These are phyloP conservation scores for Lepidium didymum DNA, from an alignment of 345 rosid genomes.

Conservation along the genomic window DNA sequence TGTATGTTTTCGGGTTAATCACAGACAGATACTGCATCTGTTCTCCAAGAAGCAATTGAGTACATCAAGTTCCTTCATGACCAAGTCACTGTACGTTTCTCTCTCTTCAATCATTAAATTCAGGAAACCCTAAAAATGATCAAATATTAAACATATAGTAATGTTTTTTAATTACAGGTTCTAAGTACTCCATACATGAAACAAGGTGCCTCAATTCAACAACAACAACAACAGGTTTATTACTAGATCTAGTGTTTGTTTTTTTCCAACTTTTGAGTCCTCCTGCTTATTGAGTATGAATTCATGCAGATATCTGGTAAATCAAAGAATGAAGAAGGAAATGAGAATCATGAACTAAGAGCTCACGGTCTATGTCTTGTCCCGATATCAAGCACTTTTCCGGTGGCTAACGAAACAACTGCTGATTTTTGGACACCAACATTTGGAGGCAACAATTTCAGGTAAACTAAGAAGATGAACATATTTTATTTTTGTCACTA, in stretches of 20 bases:
- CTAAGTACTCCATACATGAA: conserved; percentile 79
- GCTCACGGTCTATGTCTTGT: conserved; percentile 81
- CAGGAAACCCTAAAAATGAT: conserved; percentile 5
- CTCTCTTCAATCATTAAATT: neutral
- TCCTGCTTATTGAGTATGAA: neutral
- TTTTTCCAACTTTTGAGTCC: neutral
- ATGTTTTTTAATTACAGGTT: conserved; percentile 40
- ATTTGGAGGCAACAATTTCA: conserved; percentile 53
- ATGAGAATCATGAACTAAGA: conserved; percentile 50
- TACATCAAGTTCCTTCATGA: conserved; percentile 85
- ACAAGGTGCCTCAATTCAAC: conserved; percentile 52
- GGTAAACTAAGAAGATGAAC: conserved; percentile 15
- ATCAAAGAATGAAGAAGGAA: conserved; percentile 29
- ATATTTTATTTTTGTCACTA: neutral
- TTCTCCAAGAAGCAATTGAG: conserved; percentile 91
- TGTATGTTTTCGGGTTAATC: neutral
- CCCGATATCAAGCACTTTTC: conserved; percentile 71
- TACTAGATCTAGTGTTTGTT: neutral
- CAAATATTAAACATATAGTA: neutral
- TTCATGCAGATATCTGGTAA: conserved; percentile 13
- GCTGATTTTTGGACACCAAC: conserved; percentile 90
- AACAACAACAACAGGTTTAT: conserved; percentile 66
- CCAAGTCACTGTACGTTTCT: conserved; percentile 63
- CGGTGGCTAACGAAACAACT: conserved; percentile 69
- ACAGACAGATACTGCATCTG: conserved; percentile 99